Base-by-base conservation (phyloP, 2,329 filamentous ascomycete genomes). In the Zalaria obscura region DNA sequence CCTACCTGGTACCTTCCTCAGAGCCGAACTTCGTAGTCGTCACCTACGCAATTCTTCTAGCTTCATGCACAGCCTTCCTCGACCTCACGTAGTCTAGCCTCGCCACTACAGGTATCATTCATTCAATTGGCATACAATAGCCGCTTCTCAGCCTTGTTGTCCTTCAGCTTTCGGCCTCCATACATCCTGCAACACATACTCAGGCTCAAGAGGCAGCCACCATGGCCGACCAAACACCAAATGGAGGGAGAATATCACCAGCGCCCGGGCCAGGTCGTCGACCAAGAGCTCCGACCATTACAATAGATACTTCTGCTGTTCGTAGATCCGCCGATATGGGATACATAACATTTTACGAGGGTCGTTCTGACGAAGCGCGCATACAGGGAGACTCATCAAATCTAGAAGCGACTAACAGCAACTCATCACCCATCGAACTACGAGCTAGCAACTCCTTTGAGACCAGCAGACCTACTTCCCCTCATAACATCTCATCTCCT, bases 401-500 rank as follows among this genome's bases (percentile, higher is more conserved):
- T 33, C 18, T 11, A 32, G 36, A 27, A 39, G 44, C 53, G 45
- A 48, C 50, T 46, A 48, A 48, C 51, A 54, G 40, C 36, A 47
- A 35, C 45, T 47, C 40, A 35, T 49, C 61, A 1, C 57, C 60
- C 5, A 55, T 69, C 1, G 74, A 79, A 49, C 55, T 70, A 36
- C 68, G 69, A 46, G 65, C 66, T 11, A 65, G 72, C n/a, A 67
- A 68, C 32, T 78, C 77, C 1, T 79, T 82, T 50, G 80, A 83
- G 33, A 73, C 67, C 58, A 80, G 46, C 77, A 74, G 51, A 50
- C 78, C 78, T 7, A 78, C 72, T 2, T 81, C 78, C 34, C 75
- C 77, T 4, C 78, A 81, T 55, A 80, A 82, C 60, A 61, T 81
- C 34, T 80, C 76, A 0, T 80, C 78, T 7, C 76, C 78, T 2